phyloP scores from a whole-genome alignment of 2,329 filamentous ascomycete genomes.

The Verticillium longisporum region DNA sequence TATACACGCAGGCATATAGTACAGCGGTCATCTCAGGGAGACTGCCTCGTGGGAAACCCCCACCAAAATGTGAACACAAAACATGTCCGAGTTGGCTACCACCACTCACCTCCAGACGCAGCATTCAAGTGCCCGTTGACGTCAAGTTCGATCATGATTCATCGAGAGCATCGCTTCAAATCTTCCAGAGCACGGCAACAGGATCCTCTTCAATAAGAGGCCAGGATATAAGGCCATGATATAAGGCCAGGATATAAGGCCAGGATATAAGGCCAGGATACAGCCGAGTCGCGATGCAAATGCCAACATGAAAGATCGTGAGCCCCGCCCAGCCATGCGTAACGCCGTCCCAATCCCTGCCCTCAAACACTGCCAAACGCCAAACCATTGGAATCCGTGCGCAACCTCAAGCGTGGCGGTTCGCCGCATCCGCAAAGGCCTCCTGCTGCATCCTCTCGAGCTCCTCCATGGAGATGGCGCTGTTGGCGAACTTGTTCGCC shows the following conservation, averaged over 20 bases:
- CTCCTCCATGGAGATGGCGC: conserved; percentile 85
- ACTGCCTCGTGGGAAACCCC: not conserved
- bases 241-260: not conserved
- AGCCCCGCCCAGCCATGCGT: not conserved
- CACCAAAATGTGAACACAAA: too few relatives aligned
- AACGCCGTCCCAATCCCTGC: conserved; percentile 3
- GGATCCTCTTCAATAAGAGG: too few relatives aligned
- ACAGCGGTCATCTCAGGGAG: not conserved
- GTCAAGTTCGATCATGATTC: too few relatives aligned
- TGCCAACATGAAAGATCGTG: not conserved
- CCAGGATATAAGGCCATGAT: too few relatives aligned
- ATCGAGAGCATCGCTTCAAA: too few relatives aligned
- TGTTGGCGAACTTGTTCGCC: conserved; percentile 93
- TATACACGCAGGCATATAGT: not conserved
- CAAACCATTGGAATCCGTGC: conserved; percentile 15
- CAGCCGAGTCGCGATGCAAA: not conserved
- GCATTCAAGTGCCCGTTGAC: too few relatives aligned
- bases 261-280: not conserved
- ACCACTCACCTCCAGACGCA: too few relatives aligned
- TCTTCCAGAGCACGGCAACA: too few relatives aligned
- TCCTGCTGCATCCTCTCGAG: conserved; percentile 84
- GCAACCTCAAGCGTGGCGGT: conserved; percentile 9
- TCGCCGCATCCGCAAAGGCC: conserved; percentile 57
- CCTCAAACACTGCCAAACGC: conserved; percentile 11
- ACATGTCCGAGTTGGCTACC: too few relatives aligned